A percentile compares a stretch with the other conserved stretches of the same genome.
These are phyloP conservation scores for Cryptococcus amylolentus DNA, from an alignment of 1,284 basidiomycete genomes.

Conservation along the genomic window DNA sequence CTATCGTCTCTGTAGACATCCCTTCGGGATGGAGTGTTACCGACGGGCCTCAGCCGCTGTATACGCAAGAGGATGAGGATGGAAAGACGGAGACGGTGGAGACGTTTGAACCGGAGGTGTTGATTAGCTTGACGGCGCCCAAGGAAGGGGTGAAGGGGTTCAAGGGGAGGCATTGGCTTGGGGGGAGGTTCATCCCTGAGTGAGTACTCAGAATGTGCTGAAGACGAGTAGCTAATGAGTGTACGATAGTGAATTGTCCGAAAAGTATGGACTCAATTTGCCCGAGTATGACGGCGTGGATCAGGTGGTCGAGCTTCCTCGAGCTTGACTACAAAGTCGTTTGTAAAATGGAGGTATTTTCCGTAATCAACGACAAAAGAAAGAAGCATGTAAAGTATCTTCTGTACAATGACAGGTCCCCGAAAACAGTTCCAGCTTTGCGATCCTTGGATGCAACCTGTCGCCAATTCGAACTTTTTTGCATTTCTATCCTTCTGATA, in stretches of 20 bases:
- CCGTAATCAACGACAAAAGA: neutral
- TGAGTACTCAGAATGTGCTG: constrained; percentile 48
- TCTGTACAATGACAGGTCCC: too few relatives aligned
- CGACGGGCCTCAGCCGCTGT: constrained; percentile 38
- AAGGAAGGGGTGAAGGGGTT: constrained; percentile 79
- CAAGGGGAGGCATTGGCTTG: constrained; percentile 81
- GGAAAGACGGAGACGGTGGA: constrained; percentile 57
- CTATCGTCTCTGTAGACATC: constrained; percentile 89
- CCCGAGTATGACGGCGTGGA: constrained; percentile 70
- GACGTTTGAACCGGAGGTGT: constrained; percentile 66
- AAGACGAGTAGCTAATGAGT: neutral
- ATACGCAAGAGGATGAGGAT: constrained; percentile 54
- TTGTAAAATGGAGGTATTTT: neutral
- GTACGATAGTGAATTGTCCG: constrained; percentile 15
- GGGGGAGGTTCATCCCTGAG: constrained; percentile 87
- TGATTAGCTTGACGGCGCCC: constrained; percentile 89
- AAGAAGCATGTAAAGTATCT: too few relatives aligned
- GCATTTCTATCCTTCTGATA: too few relatives aligned
- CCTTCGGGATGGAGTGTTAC: constrained; percentile 91
- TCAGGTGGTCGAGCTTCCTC: constrained; percentile 69
- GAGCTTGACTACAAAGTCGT: neutral
- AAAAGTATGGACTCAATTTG: constrained; percentile 71
- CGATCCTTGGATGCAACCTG: neutral
- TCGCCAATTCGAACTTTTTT: too few relatives aligned
- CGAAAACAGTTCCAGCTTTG: too few relatives aligned